These are phyloP conservation scores for Comarum palustre DNA, from an alignment of 306 rosid genomes.

Conservation along the genomic window DNA sequence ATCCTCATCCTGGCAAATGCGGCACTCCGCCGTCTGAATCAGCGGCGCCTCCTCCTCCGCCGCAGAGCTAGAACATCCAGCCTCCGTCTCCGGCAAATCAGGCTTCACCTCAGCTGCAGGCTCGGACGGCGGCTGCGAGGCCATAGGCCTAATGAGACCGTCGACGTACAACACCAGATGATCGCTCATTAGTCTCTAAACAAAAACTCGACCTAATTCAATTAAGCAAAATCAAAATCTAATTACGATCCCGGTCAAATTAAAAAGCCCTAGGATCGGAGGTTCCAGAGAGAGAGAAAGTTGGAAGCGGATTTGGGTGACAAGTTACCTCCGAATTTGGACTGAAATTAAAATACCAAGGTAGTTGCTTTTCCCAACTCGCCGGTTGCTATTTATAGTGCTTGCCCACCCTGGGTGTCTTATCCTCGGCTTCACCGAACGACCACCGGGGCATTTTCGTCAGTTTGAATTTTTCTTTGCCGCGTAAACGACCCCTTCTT, in stretches of 20 bases:
- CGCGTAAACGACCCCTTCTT: slow-evolving; percentile 49
- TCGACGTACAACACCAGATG: slow-evolving; percentile 78
- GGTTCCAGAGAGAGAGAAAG: slow-evolving; percentile 17
- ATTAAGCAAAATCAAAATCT: background rate
- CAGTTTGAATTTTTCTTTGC: slow-evolving; percentile 7
- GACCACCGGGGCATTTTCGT: slow-evolving; percentile 27
- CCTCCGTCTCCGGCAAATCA: background rate
- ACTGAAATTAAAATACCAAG: background rate
- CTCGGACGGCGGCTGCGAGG: slow-evolving; percentile 43
- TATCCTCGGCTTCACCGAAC: slow-evolving; percentile 25
- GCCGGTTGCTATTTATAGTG: slow-evolving; percentile 1
- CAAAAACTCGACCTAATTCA: slow-evolving; percentile 18
- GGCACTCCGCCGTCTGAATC: slow-evolving; percentile 81
- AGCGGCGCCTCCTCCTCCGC: slow-evolving; percentile 60
- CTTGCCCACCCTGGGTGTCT: background rate
- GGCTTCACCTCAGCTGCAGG: slow-evolving; percentile 38
- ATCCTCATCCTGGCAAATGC: slow-evolving; percentile 97
- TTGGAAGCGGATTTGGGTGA: background rate
- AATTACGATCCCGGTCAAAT: background rate
- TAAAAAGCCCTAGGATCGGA: slow-evolving; percentile 25
- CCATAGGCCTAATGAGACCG: slow-evolving; percentile 47
- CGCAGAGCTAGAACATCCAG: slow-evolving; percentile 38
- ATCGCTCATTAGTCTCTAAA: slow-evolving; percentile 58
- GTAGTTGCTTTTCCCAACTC: background rate
- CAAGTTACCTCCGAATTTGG: slow-evolving; percentile 5